phyloP scores from a whole-genome alignment of 2,329 filamentous ascomycete species.

The Fusarium caatingaense region DNA sequence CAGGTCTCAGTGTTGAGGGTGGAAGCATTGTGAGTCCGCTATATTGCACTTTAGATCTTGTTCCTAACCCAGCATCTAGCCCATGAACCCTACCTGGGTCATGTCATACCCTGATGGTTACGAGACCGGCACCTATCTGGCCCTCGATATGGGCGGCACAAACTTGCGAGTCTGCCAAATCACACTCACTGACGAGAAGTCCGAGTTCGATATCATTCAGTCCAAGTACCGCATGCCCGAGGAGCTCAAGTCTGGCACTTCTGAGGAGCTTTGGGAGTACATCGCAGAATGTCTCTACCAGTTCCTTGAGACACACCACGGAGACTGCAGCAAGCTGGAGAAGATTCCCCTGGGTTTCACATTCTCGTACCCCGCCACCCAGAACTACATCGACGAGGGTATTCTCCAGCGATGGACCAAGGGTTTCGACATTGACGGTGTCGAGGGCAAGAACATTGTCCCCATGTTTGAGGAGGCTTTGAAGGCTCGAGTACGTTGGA shows the following conservation, averaged over 20 bases:
- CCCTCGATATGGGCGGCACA: constrained; percentile 95
- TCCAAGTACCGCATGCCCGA: constrained; percentile 96
- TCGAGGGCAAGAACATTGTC: constrained; percentile 91
- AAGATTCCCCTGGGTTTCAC: constrained; percentile 89
- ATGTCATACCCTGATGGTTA: constrained; percentile 88
- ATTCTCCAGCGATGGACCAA: constrained; percentile 97
- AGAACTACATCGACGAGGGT: constrained; percentile 93
- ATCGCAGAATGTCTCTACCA: constrained; percentile 92
- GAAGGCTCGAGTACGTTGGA: constrained; percentile 60
- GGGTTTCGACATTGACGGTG: constrained; percentile 92
- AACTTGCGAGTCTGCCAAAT: constrained; percentile 96
- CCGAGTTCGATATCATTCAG: constrained; percentile 93
- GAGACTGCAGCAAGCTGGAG: constrained; percentile 69
- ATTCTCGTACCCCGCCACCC: constrained; percentile 94
- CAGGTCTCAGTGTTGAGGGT: constrained; percentile 85
- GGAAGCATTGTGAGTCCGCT: constrained; percentile 84
- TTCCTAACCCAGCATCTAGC: constrained; percentile 62
- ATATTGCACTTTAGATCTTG: not conserved
- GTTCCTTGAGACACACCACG: constrained; percentile 88
- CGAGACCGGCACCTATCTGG: constrained; percentile 88
- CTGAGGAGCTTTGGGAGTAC: constrained; percentile 93
- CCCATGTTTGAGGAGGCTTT: constrained; percentile 87
- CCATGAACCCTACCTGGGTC: constrained; percentile 98
- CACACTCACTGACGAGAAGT: constrained; percentile 85
- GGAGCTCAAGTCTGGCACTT: constrained; percentile 85